phyloP scores from a whole-genome alignment of 2,329 filamentous ascomycete genomes.

The Ophiostoma sp. region DNA sequence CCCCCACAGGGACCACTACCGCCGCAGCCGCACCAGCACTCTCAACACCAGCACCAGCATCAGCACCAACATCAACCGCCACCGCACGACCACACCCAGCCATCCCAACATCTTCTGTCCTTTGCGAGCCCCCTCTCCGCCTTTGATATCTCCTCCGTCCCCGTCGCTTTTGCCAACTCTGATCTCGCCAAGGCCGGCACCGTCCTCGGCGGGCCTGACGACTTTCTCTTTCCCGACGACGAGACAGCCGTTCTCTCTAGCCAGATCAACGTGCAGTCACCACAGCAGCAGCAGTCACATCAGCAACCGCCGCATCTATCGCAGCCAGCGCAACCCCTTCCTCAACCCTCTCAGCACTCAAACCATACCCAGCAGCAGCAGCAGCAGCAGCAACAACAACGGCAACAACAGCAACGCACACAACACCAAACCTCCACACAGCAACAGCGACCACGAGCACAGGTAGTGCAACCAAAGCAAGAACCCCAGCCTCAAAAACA shows the following conservation, averaged over 20 bases:
- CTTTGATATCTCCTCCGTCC: conserved; percentile 3
- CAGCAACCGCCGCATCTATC: conserved; percentile 5
- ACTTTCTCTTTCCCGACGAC: conserved; percentile 27
- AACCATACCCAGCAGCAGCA: not conserved
- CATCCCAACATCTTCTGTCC: conserved; percentile 17
- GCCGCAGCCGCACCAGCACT: not conserved
- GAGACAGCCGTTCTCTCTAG: conserved; percentile 20
- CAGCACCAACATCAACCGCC: conserved; percentile 11
- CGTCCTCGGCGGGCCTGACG: conserved; percentile 19
- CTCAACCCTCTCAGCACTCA: not conserved
- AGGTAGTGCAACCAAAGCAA: conserved; percentile 1
- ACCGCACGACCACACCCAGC: conserved; percentile 2
- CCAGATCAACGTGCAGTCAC: conserved; percentile 11
- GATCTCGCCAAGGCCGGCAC: too few species aligned
- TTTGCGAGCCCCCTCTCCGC: conserved; percentile 10
- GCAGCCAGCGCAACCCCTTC: not conserved
- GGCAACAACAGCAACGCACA: not conserved
- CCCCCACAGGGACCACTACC: conserved; percentile 12
- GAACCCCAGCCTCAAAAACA: not conserved
- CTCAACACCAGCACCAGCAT: conserved; percentile 13
- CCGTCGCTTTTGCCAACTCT: conserved; percentile 10
- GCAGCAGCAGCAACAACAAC: not conserved
- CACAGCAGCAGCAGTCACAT: not conserved
- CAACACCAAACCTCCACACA: not conserved
- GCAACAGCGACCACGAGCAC: not conserved